phyloP scores from a whole-genome alignment of 805 yeast genomes.

The Zygosaccharomyces bisporus region DNA sequence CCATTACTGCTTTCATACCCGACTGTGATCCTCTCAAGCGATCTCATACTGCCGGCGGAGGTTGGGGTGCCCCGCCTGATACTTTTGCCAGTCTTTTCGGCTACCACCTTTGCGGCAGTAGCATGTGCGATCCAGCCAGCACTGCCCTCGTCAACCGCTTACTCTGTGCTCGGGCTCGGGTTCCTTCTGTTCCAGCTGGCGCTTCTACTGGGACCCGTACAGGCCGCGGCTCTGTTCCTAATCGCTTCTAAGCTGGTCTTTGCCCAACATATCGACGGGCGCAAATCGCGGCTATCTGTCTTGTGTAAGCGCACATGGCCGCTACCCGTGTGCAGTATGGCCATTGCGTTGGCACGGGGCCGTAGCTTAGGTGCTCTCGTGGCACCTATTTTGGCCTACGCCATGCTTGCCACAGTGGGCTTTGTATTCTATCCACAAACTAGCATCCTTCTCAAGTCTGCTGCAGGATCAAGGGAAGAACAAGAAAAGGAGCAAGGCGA shows the following conservation, averaged over 20 bases:
- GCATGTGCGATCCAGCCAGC: constrained; percentile 12
- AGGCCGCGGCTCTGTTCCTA: neutral
- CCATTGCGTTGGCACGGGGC: constrained; percentile 4
- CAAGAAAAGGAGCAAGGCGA: neutral
- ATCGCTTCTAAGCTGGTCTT: neutral
- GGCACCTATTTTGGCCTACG: constrained; percentile 1
- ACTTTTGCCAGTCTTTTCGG: constrained; percentile 24
- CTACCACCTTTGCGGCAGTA: constrained; percentile 16
- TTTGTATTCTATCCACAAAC: neutral
- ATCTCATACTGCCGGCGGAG: constrained; percentile 22
- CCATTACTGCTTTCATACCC: constrained; percentile 35
- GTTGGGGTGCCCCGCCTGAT: constrained; percentile 9
- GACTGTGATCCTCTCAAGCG: constrained; percentile 32
- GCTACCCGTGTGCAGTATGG: neutral
- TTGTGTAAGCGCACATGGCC: constrained; percentile 1
- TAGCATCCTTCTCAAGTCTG: neutral
- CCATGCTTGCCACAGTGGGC: neutral
- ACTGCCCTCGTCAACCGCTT: neutral
- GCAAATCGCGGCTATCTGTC: constrained; percentile 1
- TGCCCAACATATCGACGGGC: constrained; percentile 1
- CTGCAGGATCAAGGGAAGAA: neutral
- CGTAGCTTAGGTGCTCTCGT: neutral
- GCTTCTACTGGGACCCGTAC: constrained; percentile 5
- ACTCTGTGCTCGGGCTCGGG: constrained; percentile 1
- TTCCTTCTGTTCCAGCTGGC: constrained; percentile 2